Percentiles rank a stretch among this genome's conserved stretches.
These are phyloP conservation scores for Aspergillus sojae DNA, from an alignment of 2,329 filamentous ascomycete species.

Conservation along the genomic window DNA sequence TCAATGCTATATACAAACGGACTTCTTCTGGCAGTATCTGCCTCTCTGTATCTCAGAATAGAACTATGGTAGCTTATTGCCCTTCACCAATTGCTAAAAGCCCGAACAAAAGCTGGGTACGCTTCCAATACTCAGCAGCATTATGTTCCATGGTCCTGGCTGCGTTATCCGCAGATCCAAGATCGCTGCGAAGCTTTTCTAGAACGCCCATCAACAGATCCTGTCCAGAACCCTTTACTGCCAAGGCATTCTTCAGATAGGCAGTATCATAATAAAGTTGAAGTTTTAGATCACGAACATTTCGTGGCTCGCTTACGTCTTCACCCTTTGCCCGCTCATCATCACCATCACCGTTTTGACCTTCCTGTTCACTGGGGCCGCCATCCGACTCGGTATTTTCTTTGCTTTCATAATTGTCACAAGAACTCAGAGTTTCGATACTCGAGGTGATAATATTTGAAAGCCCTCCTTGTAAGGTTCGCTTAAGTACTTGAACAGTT, in stretches of 20 bases:
- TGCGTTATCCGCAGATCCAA: slow-evolving; percentile 54
- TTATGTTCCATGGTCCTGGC: slow-evolving; percentile 61
- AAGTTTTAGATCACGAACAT: slow-evolving; percentile 35
- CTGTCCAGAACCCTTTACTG: slow-evolving; percentile 12
- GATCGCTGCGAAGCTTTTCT: slow-evolving; percentile 46
- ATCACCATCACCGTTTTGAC: slow-evolving; percentile 10
- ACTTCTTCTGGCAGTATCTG: neutral
- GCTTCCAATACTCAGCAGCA: slow-evolving; percentile 78
- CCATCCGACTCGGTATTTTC: slow-evolving; percentile 1
- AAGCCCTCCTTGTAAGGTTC: slow-evolving; percentile 56
- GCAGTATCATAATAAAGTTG: slow-evolving; percentile 43
- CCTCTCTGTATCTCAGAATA: neutral
- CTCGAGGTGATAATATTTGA: slow-evolving; percentile 25
- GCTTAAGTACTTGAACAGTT: slow-evolving; percentile 67
- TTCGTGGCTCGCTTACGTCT: slow-evolving; percentile 11
- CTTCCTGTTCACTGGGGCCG: neutral
- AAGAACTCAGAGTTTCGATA: slow-evolving; percentile 25
- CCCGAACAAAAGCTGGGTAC: slow-evolving; percentile 79
- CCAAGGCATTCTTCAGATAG: slow-evolving; percentile 35
- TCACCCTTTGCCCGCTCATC: neutral
- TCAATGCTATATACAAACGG: neutral
- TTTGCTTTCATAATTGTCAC: slow-evolving; percentile 1
- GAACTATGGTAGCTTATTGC: neutral
- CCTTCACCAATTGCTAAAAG: slow-evolving; percentile 56
- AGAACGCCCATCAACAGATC: slow-evolving; percentile 50